A percentile compares a stretch with the other conserved stretches of the same genome.
phyloP scores from a whole-genome alignment of 169 alveolate genomes.

The Babesia bovis region DNA sequence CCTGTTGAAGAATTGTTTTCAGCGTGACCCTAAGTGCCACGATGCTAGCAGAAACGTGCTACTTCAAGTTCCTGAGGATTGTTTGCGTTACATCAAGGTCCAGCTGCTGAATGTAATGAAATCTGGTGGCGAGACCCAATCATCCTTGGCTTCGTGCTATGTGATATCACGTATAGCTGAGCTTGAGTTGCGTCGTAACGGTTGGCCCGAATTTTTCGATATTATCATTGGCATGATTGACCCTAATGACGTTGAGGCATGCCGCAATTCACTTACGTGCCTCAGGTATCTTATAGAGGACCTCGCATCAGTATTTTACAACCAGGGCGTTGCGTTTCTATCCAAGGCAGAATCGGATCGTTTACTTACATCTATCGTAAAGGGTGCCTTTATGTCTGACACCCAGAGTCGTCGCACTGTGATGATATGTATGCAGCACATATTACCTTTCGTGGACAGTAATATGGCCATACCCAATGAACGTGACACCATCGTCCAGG shows the following conservation, averaged over 20 bases:
- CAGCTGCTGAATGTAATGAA: conserved; percentile 72
- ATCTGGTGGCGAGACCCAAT: conserved; percentile 73
- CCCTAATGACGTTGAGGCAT: conserved; percentile 67
- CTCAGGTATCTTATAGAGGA: conserved; percentile 84
- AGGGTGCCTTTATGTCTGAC: conserved; percentile 72
- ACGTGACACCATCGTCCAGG: conserved; percentile 76
- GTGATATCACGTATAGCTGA: conserved; percentile 83
- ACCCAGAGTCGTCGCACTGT: conserved; percentile 71
- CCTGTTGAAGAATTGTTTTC: conserved; percentile 79
- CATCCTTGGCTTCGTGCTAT: conserved; percentile 82
- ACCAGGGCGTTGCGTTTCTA: conserved; percentile 69
- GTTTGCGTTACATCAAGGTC: conserved; percentile 71
- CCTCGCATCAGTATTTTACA: conserved; percentile 71
- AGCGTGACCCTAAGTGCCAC: conserved; percentile 72
- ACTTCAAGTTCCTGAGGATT: conserved; percentile 73
- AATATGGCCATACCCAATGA: conserved; percentile 73
- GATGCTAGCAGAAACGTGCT: conserved; percentile 76
- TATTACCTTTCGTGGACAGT: conserved; percentile 69
- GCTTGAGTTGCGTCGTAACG: conserved; percentile 78
- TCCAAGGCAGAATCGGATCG: conserved; percentile 69
- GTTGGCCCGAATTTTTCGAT: conserved; percentile 85
- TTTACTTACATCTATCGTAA: conserved; percentile 72
- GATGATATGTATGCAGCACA: conserved; percentile 67
- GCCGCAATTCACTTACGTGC: conserved; percentile 76
- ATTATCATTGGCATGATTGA: conserved; percentile 77